These are phyloP conservation scores for Lactarius hengduanensis DNA, from an alignment of 768 basidiomycete genomes.

Conservation along the genomic window DNA sequence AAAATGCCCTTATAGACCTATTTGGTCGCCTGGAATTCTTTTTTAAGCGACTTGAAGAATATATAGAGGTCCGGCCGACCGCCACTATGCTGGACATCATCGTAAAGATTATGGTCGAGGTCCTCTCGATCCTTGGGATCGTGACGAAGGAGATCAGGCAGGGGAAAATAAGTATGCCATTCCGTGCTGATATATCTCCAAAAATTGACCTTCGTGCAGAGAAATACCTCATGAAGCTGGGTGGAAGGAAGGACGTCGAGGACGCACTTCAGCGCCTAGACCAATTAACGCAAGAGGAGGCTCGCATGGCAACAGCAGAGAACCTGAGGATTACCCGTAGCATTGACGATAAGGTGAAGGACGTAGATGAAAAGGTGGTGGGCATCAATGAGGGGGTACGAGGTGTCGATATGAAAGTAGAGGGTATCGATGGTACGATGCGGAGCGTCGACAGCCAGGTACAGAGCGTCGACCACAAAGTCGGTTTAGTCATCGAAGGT, in stretches of 20 bases:
- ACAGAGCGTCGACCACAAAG: neutral
- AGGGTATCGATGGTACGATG: neutral
- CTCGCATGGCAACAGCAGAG: neutral
- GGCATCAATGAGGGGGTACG: neutral
- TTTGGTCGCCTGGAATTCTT: neutral
- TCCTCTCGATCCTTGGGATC: neutral
- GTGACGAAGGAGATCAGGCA: neutral
- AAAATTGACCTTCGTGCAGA: neutral
- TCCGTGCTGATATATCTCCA: neutral
- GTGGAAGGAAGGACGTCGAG: neutral
- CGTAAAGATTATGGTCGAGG: neutral
- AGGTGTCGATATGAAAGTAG: neutral
- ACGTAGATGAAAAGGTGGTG: neutral
- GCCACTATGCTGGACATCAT: neutral
- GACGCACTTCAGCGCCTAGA: neutral
- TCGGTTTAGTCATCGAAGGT: neutral
- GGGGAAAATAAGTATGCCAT: neutral
- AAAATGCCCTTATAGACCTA: neutral
- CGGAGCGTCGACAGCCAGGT: neutral
- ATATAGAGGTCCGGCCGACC: neutral
- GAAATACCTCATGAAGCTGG: neutral
- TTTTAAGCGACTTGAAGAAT: neutral
- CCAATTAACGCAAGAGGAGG: neutral
- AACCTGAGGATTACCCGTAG: neutral
- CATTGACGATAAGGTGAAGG: neutral